Evolutionary conservation across 495 filamentous ascomycete species (phyloP), one percentile per base, ranked within the genome.

Genomic region (Penicillium ochrochloron): DNA sequence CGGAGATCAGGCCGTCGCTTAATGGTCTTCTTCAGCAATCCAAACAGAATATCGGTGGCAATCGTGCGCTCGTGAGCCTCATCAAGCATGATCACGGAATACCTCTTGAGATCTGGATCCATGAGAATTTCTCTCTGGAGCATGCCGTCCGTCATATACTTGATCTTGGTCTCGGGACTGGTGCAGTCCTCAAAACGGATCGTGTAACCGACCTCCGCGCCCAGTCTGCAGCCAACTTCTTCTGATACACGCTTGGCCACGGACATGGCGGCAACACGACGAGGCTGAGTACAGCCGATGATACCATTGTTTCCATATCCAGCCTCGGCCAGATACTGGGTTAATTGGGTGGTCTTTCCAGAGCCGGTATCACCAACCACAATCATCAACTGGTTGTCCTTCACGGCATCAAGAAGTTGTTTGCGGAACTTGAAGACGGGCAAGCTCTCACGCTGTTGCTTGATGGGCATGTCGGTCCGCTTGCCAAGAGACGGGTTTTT

Each of bases 121-220:
- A 97, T 80, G 17, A 99, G 81, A 62, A 97, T 92, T 76, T 99
- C 96, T 78, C 95, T 82, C 78, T 98, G 89, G 69, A 99, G 85
- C 90, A 98, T 99, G 76, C 95, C 95, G 66, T 99, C 95, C 14
- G 95, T 99, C 94, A 98, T 97, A 78, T 98, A 99, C 78, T 98
- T 98, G 80, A 99, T 97, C 73, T 88, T 89, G 14, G 95, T 99
- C 15, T 91, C 88, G 2, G 93, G 89, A 65, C 88, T 91, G 0
- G 95, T 97, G 70, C 88, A 90, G 70, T 99, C 96, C 71, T 99
- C 95, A 73, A 99, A 99, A 73, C 95, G 90, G 73, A 99, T 97
- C 0, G 93, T 97, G 70, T 98, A 99, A 48, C 95, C 95, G 64
- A 99, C 94, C 75, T 97, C 94, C 37, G 93, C 85, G 34, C 96